phyloP scores from a whole-genome alignment of 768 basidiomycete genomes.

The Russula lepida region DNA sequence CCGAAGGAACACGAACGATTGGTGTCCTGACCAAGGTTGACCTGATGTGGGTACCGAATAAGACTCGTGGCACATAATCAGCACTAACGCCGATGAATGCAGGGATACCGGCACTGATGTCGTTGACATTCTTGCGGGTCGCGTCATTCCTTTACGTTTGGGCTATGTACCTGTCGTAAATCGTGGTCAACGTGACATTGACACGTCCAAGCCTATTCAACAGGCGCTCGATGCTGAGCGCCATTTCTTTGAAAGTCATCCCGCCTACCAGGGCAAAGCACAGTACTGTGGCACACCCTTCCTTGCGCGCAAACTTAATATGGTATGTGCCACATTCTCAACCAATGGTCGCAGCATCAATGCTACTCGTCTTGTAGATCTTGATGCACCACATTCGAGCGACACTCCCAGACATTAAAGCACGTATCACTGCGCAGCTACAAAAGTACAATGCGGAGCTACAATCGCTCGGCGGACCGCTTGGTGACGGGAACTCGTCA shows the following conservation, averaged over 20 bases:
- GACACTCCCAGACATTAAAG: constrained; percentile 98
- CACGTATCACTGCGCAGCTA: constrained; percentile 83
- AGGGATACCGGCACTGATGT: constrained; percentile 98
- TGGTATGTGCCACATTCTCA: constrained; percentile 42
- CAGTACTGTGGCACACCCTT: constrained; percentile 97
- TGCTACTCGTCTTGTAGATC: constrained; percentile 45
- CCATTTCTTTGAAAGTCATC: constrained; percentile 90
- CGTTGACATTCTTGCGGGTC: constrained; percentile 95
- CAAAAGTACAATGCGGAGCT: constrained; percentile 86
- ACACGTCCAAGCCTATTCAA: constrained; percentile 74
- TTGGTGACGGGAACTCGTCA: constrained; percentile 78
- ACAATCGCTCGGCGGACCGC: constrained; percentile 70
- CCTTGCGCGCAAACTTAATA: constrained; percentile 90
- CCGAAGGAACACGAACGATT: constrained; percentile 93
- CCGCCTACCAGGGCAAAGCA: constrained; percentile 87
- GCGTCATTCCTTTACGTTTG: constrained; percentile 90
- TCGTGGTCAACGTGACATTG: constrained; percentile 96
- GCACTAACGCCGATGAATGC: constrained; percentile 13
- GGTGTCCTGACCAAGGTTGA: constrained; percentile 99
- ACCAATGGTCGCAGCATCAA: not conserved
- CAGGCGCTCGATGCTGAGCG: constrained; percentile 84
- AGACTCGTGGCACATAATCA: not conserved
- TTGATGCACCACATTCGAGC: constrained; percentile 98
- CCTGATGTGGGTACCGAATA: constrained; percentile 62
- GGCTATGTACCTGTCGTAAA: constrained; percentile 99